phyloP scores from a whole-genome alignment of 2,329 filamentous ascomycete species.

The Colletotrichum sp. region DNA sequence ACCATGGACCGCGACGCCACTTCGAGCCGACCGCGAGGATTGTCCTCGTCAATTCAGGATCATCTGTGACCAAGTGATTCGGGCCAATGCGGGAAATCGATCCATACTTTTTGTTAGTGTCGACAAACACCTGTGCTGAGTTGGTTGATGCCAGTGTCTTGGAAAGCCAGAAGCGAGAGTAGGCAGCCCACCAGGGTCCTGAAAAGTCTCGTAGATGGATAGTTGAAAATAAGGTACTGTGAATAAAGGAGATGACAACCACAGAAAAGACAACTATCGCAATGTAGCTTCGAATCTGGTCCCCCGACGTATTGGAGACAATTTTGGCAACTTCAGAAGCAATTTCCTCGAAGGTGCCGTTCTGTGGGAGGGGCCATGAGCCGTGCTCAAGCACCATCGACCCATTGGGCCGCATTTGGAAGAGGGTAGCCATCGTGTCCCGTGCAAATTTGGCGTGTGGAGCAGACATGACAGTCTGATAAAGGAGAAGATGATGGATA shows the following conservation, averaged over 20 bases:
- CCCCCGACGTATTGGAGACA: neutral
- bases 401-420: neutral
- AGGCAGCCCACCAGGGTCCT: neutral
- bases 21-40: slow-evolving; percentile 40
- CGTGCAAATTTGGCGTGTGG: neutral
- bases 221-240: neutral
- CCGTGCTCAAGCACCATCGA: neutral
- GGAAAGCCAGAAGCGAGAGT: neutral
- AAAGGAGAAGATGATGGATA: neutral
- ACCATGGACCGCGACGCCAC: slow-evolving; percentile 47
- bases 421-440: neutral
- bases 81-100: slow-evolving; percentile 40
- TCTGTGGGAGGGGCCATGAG: neutral
- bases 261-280: neutral
- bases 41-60: slow-evolving; percentile 40
- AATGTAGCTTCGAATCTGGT: neutral
- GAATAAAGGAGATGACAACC: neutral
- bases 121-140: neutral
- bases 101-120: neutral
- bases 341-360: neutral
- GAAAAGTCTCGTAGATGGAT: neutral
- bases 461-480: neutral
- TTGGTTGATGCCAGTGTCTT: neutral
- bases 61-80: slow-evolving; percentile 43
- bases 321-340: neutral